Evolutionary conservation across 768 basidiomycete species (phyloP).

Genomic region (Podaxis pistillaris): DNA sequence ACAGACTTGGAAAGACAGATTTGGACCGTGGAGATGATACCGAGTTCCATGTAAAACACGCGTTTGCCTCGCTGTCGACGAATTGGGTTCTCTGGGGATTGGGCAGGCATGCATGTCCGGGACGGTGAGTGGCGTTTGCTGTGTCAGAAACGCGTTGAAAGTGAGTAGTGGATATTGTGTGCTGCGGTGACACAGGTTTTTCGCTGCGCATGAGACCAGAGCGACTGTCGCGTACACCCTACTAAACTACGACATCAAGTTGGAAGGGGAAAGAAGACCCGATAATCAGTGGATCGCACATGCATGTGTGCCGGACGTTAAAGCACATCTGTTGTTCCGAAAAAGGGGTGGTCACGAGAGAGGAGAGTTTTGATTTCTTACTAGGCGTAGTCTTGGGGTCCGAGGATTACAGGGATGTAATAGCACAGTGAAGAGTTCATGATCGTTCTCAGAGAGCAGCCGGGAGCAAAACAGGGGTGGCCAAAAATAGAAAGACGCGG

Average conservation of each 20-base stretch:
- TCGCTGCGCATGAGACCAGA: conserved; percentile 33
- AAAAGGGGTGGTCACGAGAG: conserved; percentile 17
- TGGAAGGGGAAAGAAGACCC: conserved; percentile 22
- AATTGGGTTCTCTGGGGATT: conserved; percentile 4
- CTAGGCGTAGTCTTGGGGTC: background rate
- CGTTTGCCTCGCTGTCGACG: conserved; percentile 5
- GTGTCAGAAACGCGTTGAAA: background rate
- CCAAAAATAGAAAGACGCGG: background rate
- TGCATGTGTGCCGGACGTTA: conserved; percentile 26
- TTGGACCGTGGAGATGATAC: background rate
- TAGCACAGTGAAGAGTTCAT: no score
- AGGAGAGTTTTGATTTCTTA: background rate
- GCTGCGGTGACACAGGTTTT: conserved; percentile 25
- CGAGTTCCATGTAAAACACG: conserved; percentile 5
- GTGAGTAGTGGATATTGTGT: background rate
- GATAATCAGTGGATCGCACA: conserved; percentile 18
- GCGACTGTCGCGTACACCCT: conserved; percentile 30
- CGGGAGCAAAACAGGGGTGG: background rate
- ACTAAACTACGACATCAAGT: conserved; percentile 33
- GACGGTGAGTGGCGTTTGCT: conserved; percentile 10
- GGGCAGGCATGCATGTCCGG: conserved; percentile 6
- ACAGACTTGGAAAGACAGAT: conserved; percentile 5
- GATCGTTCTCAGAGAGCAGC: background rate
- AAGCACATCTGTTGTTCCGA: conserved; percentile 34
- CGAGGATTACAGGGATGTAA: no score